Percentiles rank a stretch among this genome's conserved stretches.
phyloP scores from a whole-genome alignment of 1,284 basidiomycete species.

The Tilletia setariae region DNA sequence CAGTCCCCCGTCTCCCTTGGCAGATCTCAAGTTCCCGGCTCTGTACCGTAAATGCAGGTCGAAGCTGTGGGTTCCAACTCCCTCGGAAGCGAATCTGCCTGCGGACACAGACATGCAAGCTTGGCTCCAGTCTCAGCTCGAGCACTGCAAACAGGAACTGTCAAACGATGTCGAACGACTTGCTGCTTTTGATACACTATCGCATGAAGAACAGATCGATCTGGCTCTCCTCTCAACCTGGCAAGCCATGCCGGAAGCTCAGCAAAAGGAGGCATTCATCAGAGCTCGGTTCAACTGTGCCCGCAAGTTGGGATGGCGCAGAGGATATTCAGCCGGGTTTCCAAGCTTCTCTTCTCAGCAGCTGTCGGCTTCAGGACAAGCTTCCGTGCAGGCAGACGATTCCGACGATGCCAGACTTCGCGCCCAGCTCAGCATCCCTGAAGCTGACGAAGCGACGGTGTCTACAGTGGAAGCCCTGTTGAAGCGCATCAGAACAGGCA shows the following conservation, averaged over 20 bases:
- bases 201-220: conserved; percentile 9
- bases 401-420: neutral
- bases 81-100: neutral
- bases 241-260: neutral
- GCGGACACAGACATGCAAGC: neutral
- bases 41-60: neutral
- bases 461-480: neutral
- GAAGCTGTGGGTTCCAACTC: neutral
- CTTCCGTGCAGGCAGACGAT: too few relatives aligned
- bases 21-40: neutral
- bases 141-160: neutral
- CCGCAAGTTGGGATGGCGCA: conserved; percentile 48
- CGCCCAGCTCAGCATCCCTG: neutral
- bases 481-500: neutral
- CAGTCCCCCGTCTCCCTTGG: neutral
- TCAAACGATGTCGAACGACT: neutral
- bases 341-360: conserved; percentile 24
- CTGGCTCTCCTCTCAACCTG: neutral
- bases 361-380: conserved; percentile 7
- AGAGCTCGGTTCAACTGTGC: conserved; percentile 25
- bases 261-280: conserved; percentile 12
- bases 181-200: neutral
- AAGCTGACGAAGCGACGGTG: neutral
- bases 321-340: conserved; percentile 48
- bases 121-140: neutral